Evolutionary conservation across 1,284 basidiomycete species (phyloP).

Genomic region (Ceratobasidium sp.): DNA sequence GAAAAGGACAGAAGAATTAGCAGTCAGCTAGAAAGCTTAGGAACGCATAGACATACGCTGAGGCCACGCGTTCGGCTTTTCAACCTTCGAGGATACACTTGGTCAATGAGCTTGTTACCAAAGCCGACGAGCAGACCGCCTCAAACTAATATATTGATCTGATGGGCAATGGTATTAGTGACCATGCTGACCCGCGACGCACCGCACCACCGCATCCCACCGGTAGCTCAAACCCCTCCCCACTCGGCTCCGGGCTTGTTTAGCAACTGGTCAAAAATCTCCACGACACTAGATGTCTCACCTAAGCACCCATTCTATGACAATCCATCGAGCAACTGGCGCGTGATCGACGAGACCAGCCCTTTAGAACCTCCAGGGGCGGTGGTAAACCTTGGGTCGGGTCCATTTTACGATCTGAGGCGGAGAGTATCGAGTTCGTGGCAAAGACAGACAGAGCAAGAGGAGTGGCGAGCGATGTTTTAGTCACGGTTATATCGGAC

Average conservation of each 20-base stretch:
- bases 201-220: no score
- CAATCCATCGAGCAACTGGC: constrained; percentile 92
- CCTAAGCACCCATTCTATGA: constrained; percentile 94
- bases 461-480: constrained; percentile 73
- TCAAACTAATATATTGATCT: no score
- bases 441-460: constrained; percentile 80
- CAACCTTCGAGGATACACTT: no score
- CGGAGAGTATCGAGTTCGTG: constrained; percentile 87
- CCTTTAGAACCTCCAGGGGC: constrained; percentile 74
- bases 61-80: no score
- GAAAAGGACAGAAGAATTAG: no score
- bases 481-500: constrained; percentile 81
- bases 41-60: no score
- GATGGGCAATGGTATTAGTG: no score
- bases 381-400: constrained; percentile 74
- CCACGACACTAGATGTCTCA: constrained; percentile 89
- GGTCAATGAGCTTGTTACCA: no score
- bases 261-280: constrained; percentile 93
- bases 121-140: no score
- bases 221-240: constrained; percentile 88
- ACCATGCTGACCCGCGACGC: no score
- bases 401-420: constrained; percentile 80
- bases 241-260: constrained; percentile 94
- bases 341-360: constrained; percentile 83
- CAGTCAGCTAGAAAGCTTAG: no score